Conservation (phyloP, 352 stramenopile genomes). For the Phytophthora ramorum region DNA sequence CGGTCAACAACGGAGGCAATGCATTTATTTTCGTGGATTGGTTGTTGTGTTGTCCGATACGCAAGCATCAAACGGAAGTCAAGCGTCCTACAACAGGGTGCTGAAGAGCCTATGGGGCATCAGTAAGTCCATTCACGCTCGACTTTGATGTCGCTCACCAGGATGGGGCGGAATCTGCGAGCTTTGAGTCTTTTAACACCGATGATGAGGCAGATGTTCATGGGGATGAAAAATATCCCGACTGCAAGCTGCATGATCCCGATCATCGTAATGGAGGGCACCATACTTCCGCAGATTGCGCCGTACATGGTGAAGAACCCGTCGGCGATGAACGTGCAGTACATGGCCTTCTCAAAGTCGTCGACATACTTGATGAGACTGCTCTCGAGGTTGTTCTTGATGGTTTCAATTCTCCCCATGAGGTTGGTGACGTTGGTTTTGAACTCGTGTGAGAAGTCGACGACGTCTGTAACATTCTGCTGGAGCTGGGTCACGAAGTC, state of each 20-base stretch:
- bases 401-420: constrained; percentile 37
- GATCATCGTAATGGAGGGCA: constrained; percentile 71
- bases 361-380: constrained; percentile 61
- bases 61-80: too few relatives aligned
- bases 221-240: constrained; percentile 61
- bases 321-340: constrained; percentile 60
- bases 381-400: constrained; percentile 46
- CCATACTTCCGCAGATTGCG: constrained; percentile 56
- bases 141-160: constrained; percentile 1
- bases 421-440: constrained; percentile 50
- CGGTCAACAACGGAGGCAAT: too few relatives aligned
- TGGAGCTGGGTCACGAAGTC: constrained; percentile 51
- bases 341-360: constrained; percentile 62
- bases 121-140: not conserved
- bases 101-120: not conserved
- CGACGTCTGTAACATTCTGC: constrained; percentile 48
- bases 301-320: constrained; percentile 53
- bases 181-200: constrained; percentile 58
- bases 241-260: constrained; percentile 66
- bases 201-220: constrained; percentile 71
- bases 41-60: too few relatives aligned
- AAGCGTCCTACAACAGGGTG: not conserved
- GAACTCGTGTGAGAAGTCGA: constrained; percentile 46
- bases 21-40: too few relatives aligned
- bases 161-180: constrained; percentile 29